Evolutionary conservation across 345 rosid species (phyloP), one percentile per base, ranked within the genome.

Genomic region (Rhodamnia rubescens): DNA sequence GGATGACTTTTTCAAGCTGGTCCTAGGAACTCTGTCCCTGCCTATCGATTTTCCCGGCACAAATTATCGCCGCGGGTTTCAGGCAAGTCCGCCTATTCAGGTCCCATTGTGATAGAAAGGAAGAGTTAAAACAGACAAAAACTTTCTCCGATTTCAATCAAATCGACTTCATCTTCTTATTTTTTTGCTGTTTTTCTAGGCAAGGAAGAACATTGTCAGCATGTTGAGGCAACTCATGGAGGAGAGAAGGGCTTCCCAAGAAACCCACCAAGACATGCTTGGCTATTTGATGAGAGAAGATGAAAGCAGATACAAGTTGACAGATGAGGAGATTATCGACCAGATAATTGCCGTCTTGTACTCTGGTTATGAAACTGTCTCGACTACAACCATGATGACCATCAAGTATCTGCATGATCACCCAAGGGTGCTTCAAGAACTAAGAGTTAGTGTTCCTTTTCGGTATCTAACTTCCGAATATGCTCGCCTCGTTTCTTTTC

Each of bases 331-430:
- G 89, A 92, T 93, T 57, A 83, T 92, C 42, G 98, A 96, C 87
- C 98, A 93, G 87, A 88, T 92, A 2, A 94, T 96, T 24, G 91
- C 98, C 16, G 90, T 96, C 55, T 82, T 94, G 74, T 93, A 96
- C 85, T 94, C 98, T 2, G 96, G 98, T 26, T 96, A 93, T 53
- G 98, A 96, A 87, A 96, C 98, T 13, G 95, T 96, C 74, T 96
- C 98, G 7, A 91, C 93, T 7, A 96, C 98, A 11, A 84, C 94
- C 51, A 94, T 94, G 98, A 96, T 94, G 98, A 93, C 98, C 26
- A 84, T 96, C 88, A 94, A 94, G 88, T 96, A 92, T 83, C 93
- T 94, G 51, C 92, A 92, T 87, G 98, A 96, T 87, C 92, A 94
- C 86, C 96, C 98, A 2, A 85, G 64, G 81, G 94, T 87, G 84